Evolutionary conservation across 148 eudicot genomes (phyloP).

Genomic region (Dianthus caryophyllus): DNA sequence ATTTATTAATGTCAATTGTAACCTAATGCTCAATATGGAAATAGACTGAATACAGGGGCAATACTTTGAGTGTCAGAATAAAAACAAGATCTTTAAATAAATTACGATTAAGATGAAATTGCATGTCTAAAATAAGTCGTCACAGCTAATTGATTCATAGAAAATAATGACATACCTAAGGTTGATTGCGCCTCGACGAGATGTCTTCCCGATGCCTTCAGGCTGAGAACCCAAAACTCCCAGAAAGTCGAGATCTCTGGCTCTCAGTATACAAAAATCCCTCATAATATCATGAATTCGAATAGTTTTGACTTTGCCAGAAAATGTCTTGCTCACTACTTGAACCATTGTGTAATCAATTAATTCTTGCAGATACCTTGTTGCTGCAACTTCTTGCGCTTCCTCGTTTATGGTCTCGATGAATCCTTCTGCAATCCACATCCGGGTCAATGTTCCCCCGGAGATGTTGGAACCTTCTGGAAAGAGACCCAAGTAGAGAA

Average conservation of each 20-base stretch:
- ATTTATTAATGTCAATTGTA: no score
- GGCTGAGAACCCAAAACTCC: background rate
- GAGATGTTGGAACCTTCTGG: background rate
- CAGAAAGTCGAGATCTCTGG: constrained; percentile 21
- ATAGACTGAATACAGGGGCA: no score
- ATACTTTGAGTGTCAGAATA: no score
- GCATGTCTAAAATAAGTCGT: no score
- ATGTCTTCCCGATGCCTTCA: background rate
- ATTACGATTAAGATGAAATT: no score
- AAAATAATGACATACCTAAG: background rate
- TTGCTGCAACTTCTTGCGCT: constrained; percentile 22
- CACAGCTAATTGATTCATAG: background rate
- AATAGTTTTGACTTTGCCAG: constrained; percentile 19
- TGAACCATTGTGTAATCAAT: constrained; percentile 17
- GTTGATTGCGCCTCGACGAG: background rate
- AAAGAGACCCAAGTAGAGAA: constrained; percentile 10
- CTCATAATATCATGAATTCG: constrained; percentile 26
- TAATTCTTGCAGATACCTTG: constrained; percentile 4
- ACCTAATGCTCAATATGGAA: no score
- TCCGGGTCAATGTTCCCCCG: background rate
- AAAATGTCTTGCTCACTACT: constrained; percentile 14
- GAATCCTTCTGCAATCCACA: constrained; percentile 34
- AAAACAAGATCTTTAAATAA: background rate
- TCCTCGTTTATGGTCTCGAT: background rate
- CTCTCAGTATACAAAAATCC: constrained; percentile 24